These are phyloP conservation scores for Salix purpurea DNA, from an alignment of 345 rosid genomes.

Conservation along the genomic window DNA sequence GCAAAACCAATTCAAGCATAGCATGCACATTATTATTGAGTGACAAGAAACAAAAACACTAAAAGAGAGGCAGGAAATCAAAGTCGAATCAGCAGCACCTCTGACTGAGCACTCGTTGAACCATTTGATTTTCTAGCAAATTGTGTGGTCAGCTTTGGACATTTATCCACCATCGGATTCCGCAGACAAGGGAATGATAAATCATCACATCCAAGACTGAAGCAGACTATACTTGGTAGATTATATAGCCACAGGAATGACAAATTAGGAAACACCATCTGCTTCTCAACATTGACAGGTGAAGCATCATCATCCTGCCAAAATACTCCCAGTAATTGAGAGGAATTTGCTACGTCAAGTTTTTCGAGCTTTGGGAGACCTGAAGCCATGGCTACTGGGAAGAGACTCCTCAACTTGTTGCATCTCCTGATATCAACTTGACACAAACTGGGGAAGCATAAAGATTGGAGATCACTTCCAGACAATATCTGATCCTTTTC, in stretches of 20 bases:
- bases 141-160: background rate
- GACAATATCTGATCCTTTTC: background rate
- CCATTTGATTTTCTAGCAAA: too few relatives aligned
- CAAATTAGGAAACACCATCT: background rate
- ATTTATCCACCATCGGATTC: accelerated
- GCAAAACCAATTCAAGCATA: too few relatives aligned
- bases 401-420: background rate
- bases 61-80: too few relatives aligned
- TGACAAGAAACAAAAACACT: too few relatives aligned
- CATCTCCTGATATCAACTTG: accelerated
- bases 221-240: background rate
- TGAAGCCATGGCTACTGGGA: background rate
- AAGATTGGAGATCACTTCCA: background rate
- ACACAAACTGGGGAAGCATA: background rate
- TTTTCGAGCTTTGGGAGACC: background rate
- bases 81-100: too few relatives aligned
- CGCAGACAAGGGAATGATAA: accelerated
- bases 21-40: too few relatives aligned
- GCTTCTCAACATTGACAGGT: background rate
- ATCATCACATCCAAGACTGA: background rate
- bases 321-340: background rate
- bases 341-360: background rate
- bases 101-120: too few relatives aligned
- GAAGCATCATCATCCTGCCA: background rate
- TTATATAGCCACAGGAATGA: accelerated